Percentiles rank a stretch among this genome's conserved stretches.
Conservation (phyloP, 495 filamentous ascomycete species). For the Penicillium coprophilum region DNA sequence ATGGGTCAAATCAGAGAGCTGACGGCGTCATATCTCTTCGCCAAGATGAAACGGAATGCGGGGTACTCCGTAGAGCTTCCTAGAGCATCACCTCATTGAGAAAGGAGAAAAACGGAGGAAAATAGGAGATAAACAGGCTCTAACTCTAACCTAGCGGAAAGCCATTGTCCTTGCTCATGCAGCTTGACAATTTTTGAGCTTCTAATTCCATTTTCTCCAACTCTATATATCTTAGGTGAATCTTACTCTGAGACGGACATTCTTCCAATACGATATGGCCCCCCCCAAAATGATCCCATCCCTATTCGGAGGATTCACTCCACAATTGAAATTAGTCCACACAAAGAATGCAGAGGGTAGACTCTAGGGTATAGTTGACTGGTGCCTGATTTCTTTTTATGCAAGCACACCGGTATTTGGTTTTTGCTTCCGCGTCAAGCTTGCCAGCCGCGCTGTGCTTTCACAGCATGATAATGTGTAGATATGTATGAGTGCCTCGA, state of each 20-base stretch:
- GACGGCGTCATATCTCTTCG: not conserved
- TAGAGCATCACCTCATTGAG: not conserved
- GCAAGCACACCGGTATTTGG: not conserved
- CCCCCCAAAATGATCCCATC: not conserved
- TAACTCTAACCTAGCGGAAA: not conserved
- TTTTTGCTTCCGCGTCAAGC: constrained; percentile 4
- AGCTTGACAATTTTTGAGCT: not conserved
- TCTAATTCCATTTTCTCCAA: not conserved
- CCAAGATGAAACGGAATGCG: constrained; percentile 17
- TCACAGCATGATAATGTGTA: not conserved
- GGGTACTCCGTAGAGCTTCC: constrained; percentile 17
- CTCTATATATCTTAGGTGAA: no score
- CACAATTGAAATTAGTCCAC: not conserved
- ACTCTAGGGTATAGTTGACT: constrained; percentile 11
- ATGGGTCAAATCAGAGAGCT: not conserved
- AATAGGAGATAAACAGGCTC: not conserved
- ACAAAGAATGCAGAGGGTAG: constrained; percentile 13
- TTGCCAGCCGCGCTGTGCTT: not conserved
- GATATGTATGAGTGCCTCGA: not conserved
- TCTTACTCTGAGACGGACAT: not conserved
- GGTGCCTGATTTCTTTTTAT: not conserved
- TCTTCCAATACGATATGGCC: not conserved
- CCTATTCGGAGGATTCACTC: not conserved
- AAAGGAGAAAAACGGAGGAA: not conserved
- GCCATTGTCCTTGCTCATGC: not conserved